Evolutionary conservation across 768 basidiomycete species (phyloP), one percentile per base, ranked within the genome.

Genomic region (Roridomyces roridus): DNA sequence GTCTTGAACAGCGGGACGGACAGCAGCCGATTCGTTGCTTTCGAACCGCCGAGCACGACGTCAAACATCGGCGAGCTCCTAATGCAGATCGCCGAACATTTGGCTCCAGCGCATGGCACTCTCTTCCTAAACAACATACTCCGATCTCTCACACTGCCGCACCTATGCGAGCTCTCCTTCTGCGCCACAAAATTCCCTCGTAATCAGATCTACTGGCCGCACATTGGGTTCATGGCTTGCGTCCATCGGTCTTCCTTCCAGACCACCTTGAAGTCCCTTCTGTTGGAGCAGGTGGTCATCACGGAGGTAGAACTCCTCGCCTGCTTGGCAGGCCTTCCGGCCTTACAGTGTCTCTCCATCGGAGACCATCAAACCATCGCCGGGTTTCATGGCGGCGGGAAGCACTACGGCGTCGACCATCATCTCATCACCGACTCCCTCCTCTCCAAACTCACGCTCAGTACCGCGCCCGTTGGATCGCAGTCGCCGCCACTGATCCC

Each of bases 331-430:
- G 21, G 4, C 18, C 24, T 55, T 10, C 31, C 29, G 10, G 5
- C 21, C 1, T 20, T 55, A 7, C 15, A 48, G 39, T 15, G 4
- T 2, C 53, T 55, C 25, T 23, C 17, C 3, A 41, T 47, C 21
- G 29, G 45, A 2, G 53, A 55, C 20, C 46, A 55, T 26, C 12
- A n/a, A n/a, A n/a, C n/a, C n/a, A n/a, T n/a, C n/a, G n/a, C n/a
- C n/a, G n/a, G n/a, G n/a, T n/a, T n/a, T n/a, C n/a, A n/a, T n/a
- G n/a, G n/a, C n/a, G n/a, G n/a, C n/a, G n/a, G n/a, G n/a, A n/a
- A n/a, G n/a, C n/a, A n/a, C n/a, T n/a, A n/a, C n/a, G n/a, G n/a
- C n/a, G n/a, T n/a, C n/a, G n/a, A n/a, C n/a, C n/a, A n/a, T n/a
- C n/a, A n/a, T n/a, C n/a, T n/a, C n/a, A n/a, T n/a, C n/a, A n/a